A percentile compares a stretch with the other conserved stretches of the same genome.
Evolutionary conservation across 306 rosid species (phyloP).

Genomic region (Rosa chinensis): DNA sequence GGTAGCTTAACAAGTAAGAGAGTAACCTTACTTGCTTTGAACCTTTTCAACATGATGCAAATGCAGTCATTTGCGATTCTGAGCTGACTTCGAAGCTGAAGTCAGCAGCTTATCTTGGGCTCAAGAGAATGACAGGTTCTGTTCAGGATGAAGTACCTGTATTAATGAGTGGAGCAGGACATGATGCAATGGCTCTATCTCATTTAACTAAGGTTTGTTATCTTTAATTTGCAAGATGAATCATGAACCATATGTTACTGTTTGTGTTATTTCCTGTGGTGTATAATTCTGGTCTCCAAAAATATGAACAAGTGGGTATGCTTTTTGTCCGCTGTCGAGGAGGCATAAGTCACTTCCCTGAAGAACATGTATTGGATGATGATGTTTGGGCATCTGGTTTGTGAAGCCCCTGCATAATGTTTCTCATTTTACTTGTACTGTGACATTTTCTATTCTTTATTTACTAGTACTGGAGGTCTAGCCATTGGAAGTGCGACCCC

Average conservation of each 20-base stretch:
- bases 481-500: background rate
- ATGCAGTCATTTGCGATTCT: slow-evolving; percentile 80
- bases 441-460: too few relatives aligned
- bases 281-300: slow-evolving; percentile 22
- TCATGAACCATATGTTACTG: background rate
- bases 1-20: background rate
- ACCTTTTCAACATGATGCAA: slow-evolving; percentile 74
- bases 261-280: background rate
- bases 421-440: too few relatives aligned
- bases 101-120: slow-evolving; percentile 66
- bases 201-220: slow-evolving; percentile 76
- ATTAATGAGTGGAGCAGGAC: slow-evolving; percentile 96
- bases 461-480: background rate
- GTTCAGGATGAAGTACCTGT: slow-evolving; percentile 69
- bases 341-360: slow-evolving; percentile 90
- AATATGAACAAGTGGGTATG: slow-evolving; percentile 75
- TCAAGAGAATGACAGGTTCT: slow-evolving; percentile 66
- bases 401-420: background rate
- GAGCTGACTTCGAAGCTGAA: slow-evolving; percentile 73
- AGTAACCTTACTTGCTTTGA: background rate
- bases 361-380: slow-evolving; percentile 71
- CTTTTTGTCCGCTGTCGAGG: slow-evolving; percentile 89
- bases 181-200: slow-evolving; percentile 95
- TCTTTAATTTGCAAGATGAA: background rate
- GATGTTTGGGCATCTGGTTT: slow-evolving; percentile 86